Evolutionary conservation across 257 asterid species (phyloP).

Genomic region (Petunia secreta): DNA sequence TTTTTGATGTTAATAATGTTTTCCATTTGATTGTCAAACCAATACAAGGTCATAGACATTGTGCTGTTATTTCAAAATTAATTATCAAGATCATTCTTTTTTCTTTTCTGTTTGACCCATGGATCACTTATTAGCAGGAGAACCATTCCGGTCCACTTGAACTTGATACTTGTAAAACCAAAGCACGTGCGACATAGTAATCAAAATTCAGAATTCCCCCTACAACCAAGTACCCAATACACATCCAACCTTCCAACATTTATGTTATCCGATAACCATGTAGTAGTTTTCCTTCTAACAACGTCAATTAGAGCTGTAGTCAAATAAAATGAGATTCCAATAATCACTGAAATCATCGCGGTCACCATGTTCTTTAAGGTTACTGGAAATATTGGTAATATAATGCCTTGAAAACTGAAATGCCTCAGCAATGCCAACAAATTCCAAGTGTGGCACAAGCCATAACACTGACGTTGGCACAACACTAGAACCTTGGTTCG

Average conservation of each 20-base stretch:
- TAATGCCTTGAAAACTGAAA: slow-evolving; percentile 44
- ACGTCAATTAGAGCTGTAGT: slow-evolving; percentile 60
- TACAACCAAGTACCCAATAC: slow-evolving; percentile 61
- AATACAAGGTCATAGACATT: too few relatives aligned
- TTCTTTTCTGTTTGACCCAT: neutral
- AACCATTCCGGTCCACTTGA: neutral
- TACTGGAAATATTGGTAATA: slow-evolving; percentile 79
- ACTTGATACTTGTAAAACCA: slow-evolving; percentile 69
- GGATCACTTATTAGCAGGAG: neutral
- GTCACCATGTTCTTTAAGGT: slow-evolving; percentile 78
- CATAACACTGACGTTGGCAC: slow-evolving; percentile 7
- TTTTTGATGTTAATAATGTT: too few relatives aligned
- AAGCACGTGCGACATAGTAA: slow-evolving; percentile 58
- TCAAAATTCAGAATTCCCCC: slow-evolving; percentile 59
- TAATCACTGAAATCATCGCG: slow-evolving; percentile 61
- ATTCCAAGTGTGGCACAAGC: neutral
- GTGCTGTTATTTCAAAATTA: too few relatives aligned
- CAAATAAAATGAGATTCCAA: slow-evolving; percentile 65
- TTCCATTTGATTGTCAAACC: too few relatives aligned
- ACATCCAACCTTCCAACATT: slow-evolving; percentile 64
- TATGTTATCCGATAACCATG: slow-evolving; percentile 73
- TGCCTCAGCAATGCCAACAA: slow-evolving; percentile 16
- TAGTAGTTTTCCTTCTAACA: slow-evolving; percentile 66
- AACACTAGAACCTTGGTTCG: neutral
- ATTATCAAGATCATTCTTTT: too few relatives aligned